A percentile compares a stretch with the other conserved stretches of the same genome.
Conservation (phyloP, 1,284 basidiomycete genomes). For the Coniferiporia weirii region DNA sequence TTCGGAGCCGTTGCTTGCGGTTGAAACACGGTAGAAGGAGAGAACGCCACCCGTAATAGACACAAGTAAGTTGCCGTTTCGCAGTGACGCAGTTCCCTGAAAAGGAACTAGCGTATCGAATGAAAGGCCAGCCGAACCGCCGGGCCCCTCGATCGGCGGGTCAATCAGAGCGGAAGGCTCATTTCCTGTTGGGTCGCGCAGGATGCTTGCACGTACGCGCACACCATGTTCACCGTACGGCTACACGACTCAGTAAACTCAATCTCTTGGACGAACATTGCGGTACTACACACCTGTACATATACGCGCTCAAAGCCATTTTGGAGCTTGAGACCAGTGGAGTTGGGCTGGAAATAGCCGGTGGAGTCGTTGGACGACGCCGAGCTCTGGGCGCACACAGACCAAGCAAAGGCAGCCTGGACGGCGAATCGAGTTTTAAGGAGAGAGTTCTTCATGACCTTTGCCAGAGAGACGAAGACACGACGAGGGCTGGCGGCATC, state of each 20-base stretch:
- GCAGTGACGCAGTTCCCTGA: conserved; percentile 31
- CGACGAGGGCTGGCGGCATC: not conserved
- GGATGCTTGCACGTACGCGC: conserved; percentile 35
- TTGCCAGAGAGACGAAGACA: not conserved
- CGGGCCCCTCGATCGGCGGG: conserved; percentile 36
- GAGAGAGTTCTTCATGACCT: conserved; percentile 4
- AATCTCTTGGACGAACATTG: not conserved
- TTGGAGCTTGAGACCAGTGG: conserved; percentile 35
- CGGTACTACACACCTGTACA: conserved; percentile 30
- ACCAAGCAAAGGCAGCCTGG: not conserved
- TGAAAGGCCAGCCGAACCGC: conserved; percentile 29
- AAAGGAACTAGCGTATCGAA: conserved; percentile 32
- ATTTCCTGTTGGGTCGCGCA: conserved; percentile 34
- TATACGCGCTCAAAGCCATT: conserved; percentile 37
- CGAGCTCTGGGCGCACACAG: not conserved
- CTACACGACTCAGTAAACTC: conserved; percentile 20
- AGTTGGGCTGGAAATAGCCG: conserved; percentile 24
- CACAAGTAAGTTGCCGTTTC: conserved; percentile 34
- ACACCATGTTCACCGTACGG: conserved; percentile 37
- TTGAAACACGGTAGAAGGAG: conserved; percentile 30
- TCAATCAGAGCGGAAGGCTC: conserved; percentile 36
- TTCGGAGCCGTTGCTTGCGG: conserved; percentile 30
- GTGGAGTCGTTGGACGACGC: not conserved
- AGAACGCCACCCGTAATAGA: conserved; percentile 29
- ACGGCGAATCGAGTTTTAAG: not conserved